Base-by-base conservation (phyloP, 257 asterid genomes). In the Lavandula angustifolia region DNA sequence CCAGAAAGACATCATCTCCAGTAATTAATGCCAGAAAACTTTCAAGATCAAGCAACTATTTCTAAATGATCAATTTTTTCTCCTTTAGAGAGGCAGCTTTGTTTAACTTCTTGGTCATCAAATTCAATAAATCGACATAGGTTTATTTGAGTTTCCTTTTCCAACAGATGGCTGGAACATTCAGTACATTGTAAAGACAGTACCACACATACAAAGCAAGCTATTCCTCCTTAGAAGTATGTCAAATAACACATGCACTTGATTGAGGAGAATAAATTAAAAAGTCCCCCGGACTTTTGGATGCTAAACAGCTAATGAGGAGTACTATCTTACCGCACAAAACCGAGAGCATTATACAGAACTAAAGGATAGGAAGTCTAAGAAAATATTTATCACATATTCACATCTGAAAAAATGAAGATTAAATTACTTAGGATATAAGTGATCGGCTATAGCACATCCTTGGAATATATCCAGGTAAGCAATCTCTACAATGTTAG, bases 321-420 rank as follows among this genome's bases (percentile, higher is more conserved):
- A 7, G 68, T 33, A 61, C 64, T 50, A 41, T 60, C 62, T 33
- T 41, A 35, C 59, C 29, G 52, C 44, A 13, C 77, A 46, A 60
- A 41, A 62, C 31, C 12, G 12, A 49, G 4, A 40, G 44, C 35
- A 66, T 66, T 49, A 42, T 37, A 31, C 17, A 43, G 11, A 52
- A 60, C 64, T 43, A 58, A 42, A 37, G 59, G 38, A n/a, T 9
- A 49, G 31, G 6, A 27, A 56, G 9, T 3, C 18, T 8, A 72
- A 27, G n/a, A 0, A 1, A 33, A 37, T 58, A 29, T 46, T 12
- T 32, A 22, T 22, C 27, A 22, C 27, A 22, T 22, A 22, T 22
- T 22, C 27, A 22, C 27, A 22, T 22, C 27, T 22, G 27, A 22
- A 22, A 22, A 2, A 22, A 22, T 22, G 27, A 22, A 22, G 27